These are phyloP conservation scores for Danielozyma ontarioensis DNA, from an alignment of 805 yeast species.

Conservation along the genomic window DNA sequence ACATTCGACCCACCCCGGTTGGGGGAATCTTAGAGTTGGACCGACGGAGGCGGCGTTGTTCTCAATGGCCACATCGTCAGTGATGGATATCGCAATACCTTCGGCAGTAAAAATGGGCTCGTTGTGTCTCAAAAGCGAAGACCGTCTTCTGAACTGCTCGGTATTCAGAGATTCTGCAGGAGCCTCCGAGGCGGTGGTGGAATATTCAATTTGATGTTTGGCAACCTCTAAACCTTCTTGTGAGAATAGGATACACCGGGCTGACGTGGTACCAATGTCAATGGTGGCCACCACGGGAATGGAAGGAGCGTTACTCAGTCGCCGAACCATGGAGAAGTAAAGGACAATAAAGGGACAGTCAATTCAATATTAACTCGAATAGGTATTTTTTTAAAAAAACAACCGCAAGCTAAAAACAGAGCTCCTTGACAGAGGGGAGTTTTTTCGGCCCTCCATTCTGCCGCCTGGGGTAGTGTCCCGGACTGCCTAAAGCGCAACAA, in stretches of 20 bases:
- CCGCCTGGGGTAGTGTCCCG: too few relatives aligned
- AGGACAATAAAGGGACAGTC: background rate
- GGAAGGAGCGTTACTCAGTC: conserved; percentile 36
- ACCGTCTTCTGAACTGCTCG: conserved; percentile 42
- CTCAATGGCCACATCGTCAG: conserved; percentile 59
- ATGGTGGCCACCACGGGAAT: conserved; percentile 58
- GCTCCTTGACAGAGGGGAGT: too few relatives aligned
- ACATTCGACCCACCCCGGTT: conserved; percentile 93
- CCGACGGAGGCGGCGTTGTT: conserved; percentile 46
- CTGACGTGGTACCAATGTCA: conserved; percentile 90
- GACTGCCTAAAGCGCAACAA: too few relatives aligned
- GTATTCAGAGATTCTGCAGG: conserved; percentile 38
- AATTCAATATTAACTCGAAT: too few relatives aligned
- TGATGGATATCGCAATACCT: conserved; percentile 63
- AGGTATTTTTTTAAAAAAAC: too few relatives aligned
- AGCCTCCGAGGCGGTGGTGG: conserved; percentile 62
- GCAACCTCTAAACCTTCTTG: conserved; percentile 73
- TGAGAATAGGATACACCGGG: conserved; percentile 79
- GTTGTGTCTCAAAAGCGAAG: conserved; percentile 40
- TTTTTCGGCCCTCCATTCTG: too few relatives aligned
- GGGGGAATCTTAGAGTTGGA: conserved; percentile 73
- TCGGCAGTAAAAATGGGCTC: conserved; percentile 66
- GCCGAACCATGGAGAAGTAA: conserved; percentile 31
- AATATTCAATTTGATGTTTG: conserved; percentile 85
- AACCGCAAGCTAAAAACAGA: too few relatives aligned